These are phyloP conservation scores for Pholiota adiposa DNA, from an alignment of 1,284 basidiomycete genomes.

Conservation along the genomic window DNA sequence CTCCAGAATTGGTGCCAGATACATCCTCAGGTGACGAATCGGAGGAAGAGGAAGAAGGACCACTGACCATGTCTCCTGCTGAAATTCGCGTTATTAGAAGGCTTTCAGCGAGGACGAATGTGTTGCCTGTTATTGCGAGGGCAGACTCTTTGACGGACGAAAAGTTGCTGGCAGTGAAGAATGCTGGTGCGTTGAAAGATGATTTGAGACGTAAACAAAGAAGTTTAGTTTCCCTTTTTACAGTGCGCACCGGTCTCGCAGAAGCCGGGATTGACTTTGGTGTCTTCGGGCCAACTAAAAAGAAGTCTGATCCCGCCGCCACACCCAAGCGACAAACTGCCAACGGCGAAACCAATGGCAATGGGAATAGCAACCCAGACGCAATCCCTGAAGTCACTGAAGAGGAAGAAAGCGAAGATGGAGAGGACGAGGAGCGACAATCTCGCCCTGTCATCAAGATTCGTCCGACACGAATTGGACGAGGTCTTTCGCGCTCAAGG, in stretches of 20 bases:
- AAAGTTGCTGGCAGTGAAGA: slow-evolving; percentile 66
- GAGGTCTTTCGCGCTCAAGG: slow-evolving; percentile 65
- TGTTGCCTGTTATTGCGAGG: slow-evolving; percentile 77
- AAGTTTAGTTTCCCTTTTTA: slow-evolving; percentile 10
- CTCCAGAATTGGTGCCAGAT: slow-evolving; percentile 57
- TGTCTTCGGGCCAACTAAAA: slow-evolving; percentile 59
- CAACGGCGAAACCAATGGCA: slow-evolving; percentile 26
- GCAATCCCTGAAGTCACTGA: slow-evolving; percentile 33
- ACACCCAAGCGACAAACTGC: slow-evolving; percentile 36
- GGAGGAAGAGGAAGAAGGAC: slow-evolving; percentile 50
- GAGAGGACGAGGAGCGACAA: slow-evolving; percentile 50
- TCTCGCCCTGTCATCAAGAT: slow-evolving; percentile 78
- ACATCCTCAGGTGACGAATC: slow-evolving; percentile 50
- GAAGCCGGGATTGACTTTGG: slow-evolving; percentile 73
- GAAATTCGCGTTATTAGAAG: slow-evolving; percentile 78
- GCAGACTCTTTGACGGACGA: slow-evolving; percentile 80
- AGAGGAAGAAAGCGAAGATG: slow-evolving; percentile 29
- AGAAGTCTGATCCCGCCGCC: slow-evolving; percentile 23
- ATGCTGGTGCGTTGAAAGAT: slow-evolving; percentile 44
- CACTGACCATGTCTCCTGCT: slow-evolving; percentile 69
- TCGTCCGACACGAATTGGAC: slow-evolving; percentile 51
- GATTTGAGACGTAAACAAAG: slow-evolving; percentile 10
- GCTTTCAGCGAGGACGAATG: slow-evolving; percentile 70
- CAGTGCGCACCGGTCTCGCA: slow-evolving; percentile 62
- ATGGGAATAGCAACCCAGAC: slow-evolving; percentile 30